phyloP scores from a whole-genome alignment of 2,329 filamentous ascomycete species.

The Neonectria magnoliae region DNA sequence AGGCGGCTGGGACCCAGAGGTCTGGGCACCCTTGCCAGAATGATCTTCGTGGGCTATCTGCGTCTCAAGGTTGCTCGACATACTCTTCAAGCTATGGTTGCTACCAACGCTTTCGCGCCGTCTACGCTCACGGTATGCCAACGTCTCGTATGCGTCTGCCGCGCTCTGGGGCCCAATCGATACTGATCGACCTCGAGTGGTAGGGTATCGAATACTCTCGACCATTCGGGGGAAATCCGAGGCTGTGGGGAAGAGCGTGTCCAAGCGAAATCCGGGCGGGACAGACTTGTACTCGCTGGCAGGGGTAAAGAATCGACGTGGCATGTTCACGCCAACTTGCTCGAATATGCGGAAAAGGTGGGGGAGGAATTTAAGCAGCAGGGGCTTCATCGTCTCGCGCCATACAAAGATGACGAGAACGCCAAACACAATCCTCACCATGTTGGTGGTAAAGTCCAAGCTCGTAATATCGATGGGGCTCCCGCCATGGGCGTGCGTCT shows the following conservation, averaged over 20 bases:
- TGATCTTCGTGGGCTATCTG: conserved; percentile 51
- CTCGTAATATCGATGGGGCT: conserved; percentile 73
- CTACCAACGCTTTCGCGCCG: conserved; percentile 65
- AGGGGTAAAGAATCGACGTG: conserved; percentile 89
- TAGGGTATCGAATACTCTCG: conserved; percentile 81
- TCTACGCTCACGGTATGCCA: conserved; percentile 83
- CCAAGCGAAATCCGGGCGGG: conserved; percentile 71
- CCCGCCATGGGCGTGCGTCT: conserved; percentile 54
- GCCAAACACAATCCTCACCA: conserved; percentile 78
- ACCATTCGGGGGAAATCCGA: conserved; percentile 86
- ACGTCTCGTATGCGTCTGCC: conserved; percentile 93
- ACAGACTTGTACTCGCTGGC: conserved; percentile 92
- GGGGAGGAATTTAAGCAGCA: conserved; percentile 79
- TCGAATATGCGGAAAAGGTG: conserved; percentile 90
- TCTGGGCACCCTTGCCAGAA: conserved; percentile 52
- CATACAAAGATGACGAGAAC: conserved; percentile 88
- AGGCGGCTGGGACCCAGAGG: conserved; percentile 58
- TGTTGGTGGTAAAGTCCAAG: conserved; percentile 72
- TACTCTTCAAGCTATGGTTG: conserved; percentile 59
- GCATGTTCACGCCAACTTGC: conserved; percentile 79
- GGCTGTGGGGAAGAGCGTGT: conserved; percentile 91
- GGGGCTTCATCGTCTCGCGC: conserved; percentile 89
- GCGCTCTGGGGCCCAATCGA: conserved; percentile 95
- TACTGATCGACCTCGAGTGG: conserved; percentile 76
- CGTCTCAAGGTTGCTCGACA: conserved; percentile 55